These are phyloP conservation scores for Podaxis sp. DNA, from an alignment of 768 basidiomycete genomes.

Conservation along the genomic window DNA sequence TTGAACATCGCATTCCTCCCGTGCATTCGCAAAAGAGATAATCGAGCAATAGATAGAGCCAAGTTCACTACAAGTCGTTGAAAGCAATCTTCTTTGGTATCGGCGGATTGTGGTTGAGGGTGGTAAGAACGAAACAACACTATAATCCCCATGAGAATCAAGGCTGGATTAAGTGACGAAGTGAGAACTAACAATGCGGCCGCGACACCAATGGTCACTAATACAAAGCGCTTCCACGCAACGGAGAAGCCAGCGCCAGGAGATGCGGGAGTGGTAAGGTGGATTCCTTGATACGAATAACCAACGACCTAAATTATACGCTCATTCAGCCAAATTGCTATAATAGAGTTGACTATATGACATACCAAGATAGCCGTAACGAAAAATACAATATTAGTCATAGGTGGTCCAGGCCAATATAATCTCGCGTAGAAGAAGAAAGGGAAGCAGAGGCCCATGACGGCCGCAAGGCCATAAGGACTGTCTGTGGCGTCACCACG, in stretches of 20 bases:
- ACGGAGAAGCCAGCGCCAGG: conserved; percentile 62
- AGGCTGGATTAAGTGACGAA: not conserved
- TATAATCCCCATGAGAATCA: conserved; percentile 20
- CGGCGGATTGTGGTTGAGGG: conserved; percentile 72
- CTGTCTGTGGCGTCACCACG: conserved; percentile 58
- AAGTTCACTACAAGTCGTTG: conserved; percentile 65
- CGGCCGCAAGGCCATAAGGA: conserved; percentile 68
- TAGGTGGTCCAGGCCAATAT: conserved; percentile 71
- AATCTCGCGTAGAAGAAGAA: conserved; percentile 68
- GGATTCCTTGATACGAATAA: conserved; percentile 68
- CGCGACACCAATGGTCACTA: conserved; percentile 69
- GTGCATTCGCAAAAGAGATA: conserved; percentile 66
- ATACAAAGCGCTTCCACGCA: conserved; percentile 73
- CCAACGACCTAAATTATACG: conserved; percentile 52
- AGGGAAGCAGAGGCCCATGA: conserved; percentile 68
- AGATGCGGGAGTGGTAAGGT: conserved; percentile 43
- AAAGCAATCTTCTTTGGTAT: conserved; percentile 69
- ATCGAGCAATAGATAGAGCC: conserved; percentile 76
- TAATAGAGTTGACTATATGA: not conserved
- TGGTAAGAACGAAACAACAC: conserved; percentile 70
- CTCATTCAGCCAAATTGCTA: not conserved
- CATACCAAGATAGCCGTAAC: conserved; percentile 61
- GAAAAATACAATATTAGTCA: conserved; percentile 70
- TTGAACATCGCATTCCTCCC: conserved; percentile 40
- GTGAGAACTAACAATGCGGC: conserved; percentile 64